phyloP scores from a whole-genome alignment of 495 filamentous ascomycete species.

The Daldinia concentrica region DNA sequence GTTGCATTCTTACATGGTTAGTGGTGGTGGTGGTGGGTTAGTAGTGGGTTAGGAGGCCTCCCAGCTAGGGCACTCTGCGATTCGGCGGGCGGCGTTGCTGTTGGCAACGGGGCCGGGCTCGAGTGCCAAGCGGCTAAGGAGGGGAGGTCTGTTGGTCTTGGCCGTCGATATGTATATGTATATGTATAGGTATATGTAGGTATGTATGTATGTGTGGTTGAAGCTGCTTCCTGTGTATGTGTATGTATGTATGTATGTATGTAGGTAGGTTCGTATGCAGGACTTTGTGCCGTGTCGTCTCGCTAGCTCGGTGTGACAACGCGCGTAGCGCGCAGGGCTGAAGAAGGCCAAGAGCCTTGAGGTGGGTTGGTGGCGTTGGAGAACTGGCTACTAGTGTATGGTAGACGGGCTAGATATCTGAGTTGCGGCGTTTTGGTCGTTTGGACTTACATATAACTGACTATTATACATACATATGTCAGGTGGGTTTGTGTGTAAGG shows the following conservation, averaged over 20 bases:
- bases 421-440: background rate
- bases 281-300: background rate
- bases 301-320: conserved; percentile 23
- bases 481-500: background rate
- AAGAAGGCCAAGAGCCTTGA: conserved; percentile 28
- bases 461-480: background rate
- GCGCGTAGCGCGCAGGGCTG: conserved; percentile 34
- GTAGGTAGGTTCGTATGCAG: too few species aligned
- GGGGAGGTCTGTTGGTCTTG: background rate
- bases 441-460: background rate
- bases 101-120: background rate
- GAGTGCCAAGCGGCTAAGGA: conserved; percentile 5
- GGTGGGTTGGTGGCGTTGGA: conserved; percentile 11
- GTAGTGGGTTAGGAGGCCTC: conserved; percentile 14
- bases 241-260: background rate
- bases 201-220: background rate
- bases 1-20: too few species aligned
- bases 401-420: background rate
- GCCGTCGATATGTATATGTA: background rate
- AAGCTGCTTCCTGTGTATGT: too few species aligned
- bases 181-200: background rate
- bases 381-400: background rate
- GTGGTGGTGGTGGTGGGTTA: too few species aligned
- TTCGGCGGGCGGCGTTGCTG: background rate
- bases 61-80: background rate